Base-by-base conservation (phyloP, 768 basidiomycete species). In the Epithele typhae region DNA sequence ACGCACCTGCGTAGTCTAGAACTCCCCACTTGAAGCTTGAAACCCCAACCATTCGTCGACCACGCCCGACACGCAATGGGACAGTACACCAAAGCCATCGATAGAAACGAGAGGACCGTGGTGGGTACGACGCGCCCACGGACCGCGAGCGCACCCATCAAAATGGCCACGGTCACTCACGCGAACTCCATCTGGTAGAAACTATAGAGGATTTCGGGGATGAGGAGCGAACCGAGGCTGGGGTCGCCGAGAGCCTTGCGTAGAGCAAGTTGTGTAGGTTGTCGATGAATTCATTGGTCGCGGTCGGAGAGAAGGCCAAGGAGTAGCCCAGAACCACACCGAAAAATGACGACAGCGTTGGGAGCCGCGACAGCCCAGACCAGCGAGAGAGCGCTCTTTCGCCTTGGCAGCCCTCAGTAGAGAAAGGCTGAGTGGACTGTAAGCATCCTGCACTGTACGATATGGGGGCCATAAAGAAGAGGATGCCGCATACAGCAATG, bases 141-240 rank as follows among this genome's bases (percentile, higher is more conserved):
- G n/a, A 66, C 94, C 92, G 92, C 92, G 40, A 90, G 76, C 9
- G 87, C 84, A 36, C 86, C 86, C 75, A 87, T 72, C 21, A 90
- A 62, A 40, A 89, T 88, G 11, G 72, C 82, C 12, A 84, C 82
- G 1, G 88, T 91, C 14, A 92, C 87, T 45, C 83, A 85, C 18
- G 82, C 86, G 60, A 88, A 91, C 66, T 87, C 86, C 83, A 87
- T 84, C 61, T 89, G 87, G 71, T 87, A 92, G 66, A 92, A 84
- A 55, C 79, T 81, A 70, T 88, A 94, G 25, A 94, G 72, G 39
- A 93, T 70, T 45, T 82, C 82, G 8, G 92, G 92, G 46, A 94
- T 79, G 34, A 89, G 75, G 33, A 84, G 81, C 0, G 87, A 87
- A 12, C 87, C 92, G 11, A 85, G 84, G 10, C 87, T 87, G 0